phyloP scores from a whole-genome alignment of 768 basidiomycete species.

The Mycena polygramma region DNA sequence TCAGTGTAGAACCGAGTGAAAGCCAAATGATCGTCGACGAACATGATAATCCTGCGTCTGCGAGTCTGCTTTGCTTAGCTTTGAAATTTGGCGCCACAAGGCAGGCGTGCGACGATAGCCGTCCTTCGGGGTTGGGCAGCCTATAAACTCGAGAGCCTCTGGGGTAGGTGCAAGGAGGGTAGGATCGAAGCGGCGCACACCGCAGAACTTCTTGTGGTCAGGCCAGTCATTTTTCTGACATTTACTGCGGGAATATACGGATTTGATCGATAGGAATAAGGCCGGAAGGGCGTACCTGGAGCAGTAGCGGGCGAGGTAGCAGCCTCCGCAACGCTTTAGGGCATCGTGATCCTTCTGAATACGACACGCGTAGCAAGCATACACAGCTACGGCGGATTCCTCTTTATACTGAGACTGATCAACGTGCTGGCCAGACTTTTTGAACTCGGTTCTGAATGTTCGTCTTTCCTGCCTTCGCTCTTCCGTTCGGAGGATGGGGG shows the following conservation, averaged over 20 bases:
- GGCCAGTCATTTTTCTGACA: neutral
- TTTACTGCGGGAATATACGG: neutral
- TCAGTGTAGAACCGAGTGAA: too few relatives aligned
- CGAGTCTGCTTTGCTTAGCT: too few relatives aligned
- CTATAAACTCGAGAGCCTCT: too few relatives aligned
- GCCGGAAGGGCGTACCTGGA: neutral
- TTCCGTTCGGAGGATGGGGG: neutral
- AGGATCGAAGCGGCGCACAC: too few relatives aligned
- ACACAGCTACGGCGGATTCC: neutral
- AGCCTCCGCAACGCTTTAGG: constrained; percentile 5
- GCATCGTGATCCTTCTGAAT: neutral
- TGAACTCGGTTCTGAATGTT: neutral
- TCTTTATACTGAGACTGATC: constrained; percentile 8
- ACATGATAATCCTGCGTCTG: too few relatives aligned
- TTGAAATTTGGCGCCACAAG: too few relatives aligned
- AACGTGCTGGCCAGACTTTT: neutral
- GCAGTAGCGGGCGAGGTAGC: constrained; percentile 2
- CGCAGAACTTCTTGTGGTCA: too few relatives aligned
- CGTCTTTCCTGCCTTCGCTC: neutral
- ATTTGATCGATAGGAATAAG: neutral
- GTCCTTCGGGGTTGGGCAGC: too few relatives aligned
- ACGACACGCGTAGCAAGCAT: neutral
- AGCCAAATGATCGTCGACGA: too few relatives aligned
- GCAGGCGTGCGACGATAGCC: too few relatives aligned
- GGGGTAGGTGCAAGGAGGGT: too few relatives aligned